A percentile compares a stretch with the other conserved stretches of the same genome.
Conservation (phyloP, 768 basidiomycete species). For the Leccinum incarnatum region DNA sequence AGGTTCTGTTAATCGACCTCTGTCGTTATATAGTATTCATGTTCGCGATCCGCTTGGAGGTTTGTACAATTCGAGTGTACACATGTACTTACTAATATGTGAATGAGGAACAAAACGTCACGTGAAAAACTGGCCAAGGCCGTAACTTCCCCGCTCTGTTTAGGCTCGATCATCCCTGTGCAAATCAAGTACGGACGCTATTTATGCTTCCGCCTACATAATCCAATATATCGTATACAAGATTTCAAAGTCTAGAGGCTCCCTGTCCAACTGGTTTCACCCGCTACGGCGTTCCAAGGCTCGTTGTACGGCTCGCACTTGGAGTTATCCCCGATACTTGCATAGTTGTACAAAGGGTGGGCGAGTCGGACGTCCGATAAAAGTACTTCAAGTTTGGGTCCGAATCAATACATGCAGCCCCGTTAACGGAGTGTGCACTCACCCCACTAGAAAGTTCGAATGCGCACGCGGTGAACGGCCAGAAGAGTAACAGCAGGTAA, state of each 20-base stretch:
- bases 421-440: neutral
- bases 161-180: no score
- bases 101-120: no score
- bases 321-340: constrained; percentile 1
- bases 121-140: no score
- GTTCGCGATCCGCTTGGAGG: no score
- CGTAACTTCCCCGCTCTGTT: no score
- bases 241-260: neutral
- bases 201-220: no score
- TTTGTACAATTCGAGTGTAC: no score
- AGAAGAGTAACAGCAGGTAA: neutral
- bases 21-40: no score
- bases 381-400: neutral
- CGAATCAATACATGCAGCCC: neutral
- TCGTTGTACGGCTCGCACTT: constrained; percentile 6
- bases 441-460: neutral
- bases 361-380: neutral
- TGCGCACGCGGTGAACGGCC: neutral
- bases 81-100: no score
- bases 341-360: constrained; percentile 3
- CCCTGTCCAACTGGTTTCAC: neutral
- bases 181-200: no score
- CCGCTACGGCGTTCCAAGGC: constrained; percentile 1
- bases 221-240: no score
- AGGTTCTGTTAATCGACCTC: no score